Evolutionary conservation across 129 eudicot genomes (phyloP), one percentile per base, ranked within the genome.

Genomic region (Smallanthus sonchifolius): DNA sequence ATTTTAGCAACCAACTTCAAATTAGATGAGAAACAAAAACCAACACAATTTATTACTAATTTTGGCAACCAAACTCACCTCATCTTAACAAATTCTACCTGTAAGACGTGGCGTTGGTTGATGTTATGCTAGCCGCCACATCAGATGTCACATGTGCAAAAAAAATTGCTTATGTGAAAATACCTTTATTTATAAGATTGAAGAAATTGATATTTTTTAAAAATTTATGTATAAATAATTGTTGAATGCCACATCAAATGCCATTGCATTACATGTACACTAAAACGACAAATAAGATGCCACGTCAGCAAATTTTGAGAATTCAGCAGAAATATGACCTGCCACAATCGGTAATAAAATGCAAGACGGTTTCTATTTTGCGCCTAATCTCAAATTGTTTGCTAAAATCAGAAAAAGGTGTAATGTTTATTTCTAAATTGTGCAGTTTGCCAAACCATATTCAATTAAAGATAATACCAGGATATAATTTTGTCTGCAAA

Each of bases 401-500:
- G 60, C 60, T 17, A 17, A 54, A 17, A 17, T 17, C 3, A 2
- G 4, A 54, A 54, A 54, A 17, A 17, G 0, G 32, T 7, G 13
- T 7, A 17, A 54, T 17, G 4, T 6, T 7, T 2, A 9, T 60
- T 60, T 34, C 9, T 32, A 60, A 1, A 32, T 60, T 30, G 8
- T 34, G 42, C 17, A 7, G 30, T 54, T 52, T 54, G 60, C 60
- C 32, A 60, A 60, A 32, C 16, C 66, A 60, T 32, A 30, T 54
- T 70, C 30, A 69, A 36, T 67, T 42, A 36, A 24, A 77, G 76
- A 64, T 64, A 0, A 68, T 86, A 91, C 99, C 99, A 90, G 73
- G 85, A 84, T 43, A 94, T 72, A 49, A 90, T 65, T 81, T 83
- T 94, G 79, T 91, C 99, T 10, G 96, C 81, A 78, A 90, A 85